phyloP scores from a whole-genome alignment of 2,329 filamentous ascomycete species.

The Hypoxylon sp. region DNA sequence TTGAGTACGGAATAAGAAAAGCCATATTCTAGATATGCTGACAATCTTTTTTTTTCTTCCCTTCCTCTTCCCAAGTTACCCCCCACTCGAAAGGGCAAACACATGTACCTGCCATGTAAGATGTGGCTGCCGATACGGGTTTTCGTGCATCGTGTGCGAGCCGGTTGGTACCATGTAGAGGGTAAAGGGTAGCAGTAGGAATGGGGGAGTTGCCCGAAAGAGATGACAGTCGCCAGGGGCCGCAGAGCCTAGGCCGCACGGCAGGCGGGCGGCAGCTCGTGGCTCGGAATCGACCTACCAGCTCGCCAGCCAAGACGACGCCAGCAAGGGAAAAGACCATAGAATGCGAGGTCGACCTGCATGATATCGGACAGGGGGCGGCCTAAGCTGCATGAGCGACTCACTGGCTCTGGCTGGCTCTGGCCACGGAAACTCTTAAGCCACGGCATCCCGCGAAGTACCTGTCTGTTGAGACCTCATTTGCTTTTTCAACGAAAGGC shows the following conservation, averaged over 20 bases:
- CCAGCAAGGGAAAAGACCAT: conserved; percentile 30
- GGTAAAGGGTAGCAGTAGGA: conserved; percentile 31
- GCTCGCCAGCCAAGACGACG: conserved; percentile 20
- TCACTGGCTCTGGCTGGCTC: conserved; percentile 1
- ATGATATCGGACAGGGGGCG: conserved; percentile 32
- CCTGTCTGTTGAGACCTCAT: background rate
- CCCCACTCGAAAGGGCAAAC: conserved; percentile 22
- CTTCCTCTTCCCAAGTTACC: too few species aligned
- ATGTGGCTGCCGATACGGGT: conserved; percentile 24
- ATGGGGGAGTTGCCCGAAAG: conserved; percentile 18
- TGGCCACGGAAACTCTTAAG: background rate
- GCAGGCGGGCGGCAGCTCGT: conserved; percentile 18
- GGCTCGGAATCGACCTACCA: conserved; percentile 23
- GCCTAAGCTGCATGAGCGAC: background rate
- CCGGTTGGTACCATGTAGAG: conserved; percentile 6
- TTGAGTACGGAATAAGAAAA: conserved; percentile 6
- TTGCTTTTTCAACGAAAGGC: background rate
- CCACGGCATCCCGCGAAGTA: conserved; percentile 3
- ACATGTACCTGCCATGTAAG: conserved; percentile 14
- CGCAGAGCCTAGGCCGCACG: conserved; percentile 25
- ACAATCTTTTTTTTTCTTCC: background rate
- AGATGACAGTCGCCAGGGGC: conserved; percentile 22
- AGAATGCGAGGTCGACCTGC: conserved; percentile 36
- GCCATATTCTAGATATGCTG: conserved; percentile 2
- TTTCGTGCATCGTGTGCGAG: conserved; percentile 11